phyloP scores from a whole-genome alignment of 768 basidiomycete genomes.

The Chalciporus chontae region DNA sequence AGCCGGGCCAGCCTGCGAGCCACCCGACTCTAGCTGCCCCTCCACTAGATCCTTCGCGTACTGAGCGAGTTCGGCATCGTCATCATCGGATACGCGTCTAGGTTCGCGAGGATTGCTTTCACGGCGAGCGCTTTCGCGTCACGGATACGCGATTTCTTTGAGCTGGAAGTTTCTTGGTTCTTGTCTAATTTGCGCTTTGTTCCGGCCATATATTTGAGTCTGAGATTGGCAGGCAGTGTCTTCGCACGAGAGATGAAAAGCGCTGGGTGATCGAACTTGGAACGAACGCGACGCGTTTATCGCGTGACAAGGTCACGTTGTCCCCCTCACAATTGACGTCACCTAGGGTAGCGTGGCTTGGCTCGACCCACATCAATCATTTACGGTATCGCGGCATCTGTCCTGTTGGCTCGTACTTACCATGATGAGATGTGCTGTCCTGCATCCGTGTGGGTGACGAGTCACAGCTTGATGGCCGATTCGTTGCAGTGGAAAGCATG shows the following conservation, averaged over 20 bases:
- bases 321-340: background rate
- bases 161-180: conserved; percentile 4
- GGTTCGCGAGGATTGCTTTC: conserved; percentile 37
- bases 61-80: conserved; percentile 30
- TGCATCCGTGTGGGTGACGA: too few relatives aligned
- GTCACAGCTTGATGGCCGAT: too few relatives aligned
- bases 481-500: too few relatives aligned
- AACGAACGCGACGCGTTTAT: conserved; percentile 17
- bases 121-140: conserved; percentile 36
- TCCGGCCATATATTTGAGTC: conserved; percentile 12
- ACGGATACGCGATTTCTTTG: conserved; percentile 31
- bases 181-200: conserved; percentile 39
- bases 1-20: background rate
- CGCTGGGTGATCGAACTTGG: too few relatives aligned
- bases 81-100: conserved; percentile 35
- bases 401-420: too few relatives aligned
- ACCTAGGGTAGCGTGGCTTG: too few relatives aligned
- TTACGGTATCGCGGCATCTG: too few relatives aligned
- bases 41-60: conserved; percentile 36
- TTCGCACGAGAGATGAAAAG: background rate
- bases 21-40: conserved; percentile 23
- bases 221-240: background rate
- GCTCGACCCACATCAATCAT: too few relatives aligned
- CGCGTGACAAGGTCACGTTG: conserved; percentile 22
- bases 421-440: too few relatives aligned